phyloP scores from a whole-genome alignment of 768 basidiomycete species.

The Serendipita sp. region DNA sequence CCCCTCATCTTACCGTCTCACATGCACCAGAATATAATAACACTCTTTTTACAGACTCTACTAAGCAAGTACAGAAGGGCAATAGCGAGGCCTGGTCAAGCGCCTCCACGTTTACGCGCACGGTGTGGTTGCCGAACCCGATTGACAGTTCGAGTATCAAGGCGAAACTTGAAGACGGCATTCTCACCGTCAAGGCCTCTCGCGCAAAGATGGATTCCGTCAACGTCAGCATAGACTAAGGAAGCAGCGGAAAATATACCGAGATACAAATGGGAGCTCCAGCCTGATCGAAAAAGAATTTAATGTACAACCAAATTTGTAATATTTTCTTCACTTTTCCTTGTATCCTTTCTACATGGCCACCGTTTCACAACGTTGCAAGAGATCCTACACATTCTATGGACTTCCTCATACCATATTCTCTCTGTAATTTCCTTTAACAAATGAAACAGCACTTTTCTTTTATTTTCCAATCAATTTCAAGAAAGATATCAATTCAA shows the following conservation, averaged over 20 bases:
- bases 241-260: conserved; percentile 51
- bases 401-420: no score
- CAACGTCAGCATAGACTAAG: conserved; percentile 29
- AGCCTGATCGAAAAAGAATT: no score
- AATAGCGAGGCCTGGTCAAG: not conserved
- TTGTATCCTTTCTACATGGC: no score
- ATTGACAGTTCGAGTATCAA: conserved; percentile 41
- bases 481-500: no score
- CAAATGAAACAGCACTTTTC: no score
- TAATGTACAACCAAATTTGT: no score
- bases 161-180: conserved; percentile 53
- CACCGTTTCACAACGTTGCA: no score
- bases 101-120: conserved; percentile 38
- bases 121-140: conserved; percentile 53
- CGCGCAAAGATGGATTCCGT: conserved; percentile 44
- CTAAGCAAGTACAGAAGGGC: not conserved
- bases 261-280: no score
- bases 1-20: not conserved
- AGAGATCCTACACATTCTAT: no score
- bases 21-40: not conserved
- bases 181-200: conserved; percentile 45
- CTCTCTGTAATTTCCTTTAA: no score
- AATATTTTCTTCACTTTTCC: no score
- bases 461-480: no score
- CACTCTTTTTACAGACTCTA: not conserved